A percentile compares a stretch with the other conserved stretches of the same genome.
Conservation (phyloP, 2,329 filamentous ascomycete genomes). For the Fusarium sp. region DNA sequence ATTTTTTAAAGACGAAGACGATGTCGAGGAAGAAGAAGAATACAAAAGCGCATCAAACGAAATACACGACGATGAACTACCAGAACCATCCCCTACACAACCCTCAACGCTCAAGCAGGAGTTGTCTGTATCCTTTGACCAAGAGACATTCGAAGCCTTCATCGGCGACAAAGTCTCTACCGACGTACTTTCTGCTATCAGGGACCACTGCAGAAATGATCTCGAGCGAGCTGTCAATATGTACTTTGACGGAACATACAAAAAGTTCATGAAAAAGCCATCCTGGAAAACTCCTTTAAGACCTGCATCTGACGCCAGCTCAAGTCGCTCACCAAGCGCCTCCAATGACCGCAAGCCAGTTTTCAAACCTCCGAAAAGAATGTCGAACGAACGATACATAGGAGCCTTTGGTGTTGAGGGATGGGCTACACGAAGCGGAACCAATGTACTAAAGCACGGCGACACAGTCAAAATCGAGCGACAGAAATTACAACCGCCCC, state of each 20-base stretch:
- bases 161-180: constrained; percentile 68
- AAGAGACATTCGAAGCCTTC: constrained; percentile 69
- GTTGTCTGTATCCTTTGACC: constrained; percentile 63
- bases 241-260: constrained; percentile 79
- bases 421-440: constrained; percentile 91
- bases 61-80: constrained; percentile 26
- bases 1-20: constrained; percentile 47
- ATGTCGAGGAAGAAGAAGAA: constrained; percentile 41
- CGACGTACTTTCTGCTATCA: constrained; percentile 64
- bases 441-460: constrained; percentile 80
- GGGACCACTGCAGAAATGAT: constrained; percentile 67
- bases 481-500: constrained; percentile 76
- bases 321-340: constrained; percentile 23
- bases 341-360: constrained; percentile 23
- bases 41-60: constrained; percentile 26
- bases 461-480: constrained; percentile 90
- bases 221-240: constrained; percentile 75
- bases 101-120: constrained; percentile 39
- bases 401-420: constrained; percentile 92
- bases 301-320: constrained; percentile 4
- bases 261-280: constrained; percentile 58
- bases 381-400: constrained; percentile 75
- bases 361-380: constrained; percentile 39
- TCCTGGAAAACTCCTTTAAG: constrained; percentile 19
- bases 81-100: constrained; percentile 15